Evolutionary conservation across 176 grass and related monocot genomes (phyloP).

Genomic region (Musa acuminata): DNA sequence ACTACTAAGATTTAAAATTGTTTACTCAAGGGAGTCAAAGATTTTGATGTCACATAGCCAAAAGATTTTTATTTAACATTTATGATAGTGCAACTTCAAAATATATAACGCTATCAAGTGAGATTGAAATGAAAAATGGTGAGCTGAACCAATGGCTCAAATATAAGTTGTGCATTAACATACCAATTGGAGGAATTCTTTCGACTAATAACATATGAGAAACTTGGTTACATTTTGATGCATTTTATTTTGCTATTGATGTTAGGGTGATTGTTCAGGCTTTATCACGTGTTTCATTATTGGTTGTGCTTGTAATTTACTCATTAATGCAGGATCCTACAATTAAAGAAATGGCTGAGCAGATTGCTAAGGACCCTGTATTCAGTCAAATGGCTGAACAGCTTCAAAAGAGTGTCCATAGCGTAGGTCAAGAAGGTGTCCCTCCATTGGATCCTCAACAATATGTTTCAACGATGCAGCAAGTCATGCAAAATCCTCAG

Average conservation of each 20-base stretch:
- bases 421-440: constrained; percentile 49
- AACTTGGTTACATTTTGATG: background rate
- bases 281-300: no score
- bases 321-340: constrained; percentile 62
- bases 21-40: no score
- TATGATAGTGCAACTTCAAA: no score
- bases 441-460: constrained; percentile 63
- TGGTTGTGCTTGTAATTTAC: background rate
- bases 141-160: background rate
- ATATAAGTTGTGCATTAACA: background rate
- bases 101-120: no score
- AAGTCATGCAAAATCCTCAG: constrained; percentile 91
- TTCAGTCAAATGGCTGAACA: constrained; percentile 93
- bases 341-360: constrained; percentile 90
- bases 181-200: background rate
- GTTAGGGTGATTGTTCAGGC: background rate
- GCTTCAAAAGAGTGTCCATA: constrained; percentile 58
- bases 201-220: background rate
- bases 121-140: background rate
- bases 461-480: constrained; percentile 70
- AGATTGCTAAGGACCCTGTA: constrained; percentile 71
- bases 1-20: no score
- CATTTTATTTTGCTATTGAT: background rate
- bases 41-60: no score
- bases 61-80: no score